Percentiles rank a stretch among this genome's conserved stretches.
Evolutionary conservation across 495 filamentous ascomycete species (phyloP).

Genomic region (Neurospora sp.): DNA sequence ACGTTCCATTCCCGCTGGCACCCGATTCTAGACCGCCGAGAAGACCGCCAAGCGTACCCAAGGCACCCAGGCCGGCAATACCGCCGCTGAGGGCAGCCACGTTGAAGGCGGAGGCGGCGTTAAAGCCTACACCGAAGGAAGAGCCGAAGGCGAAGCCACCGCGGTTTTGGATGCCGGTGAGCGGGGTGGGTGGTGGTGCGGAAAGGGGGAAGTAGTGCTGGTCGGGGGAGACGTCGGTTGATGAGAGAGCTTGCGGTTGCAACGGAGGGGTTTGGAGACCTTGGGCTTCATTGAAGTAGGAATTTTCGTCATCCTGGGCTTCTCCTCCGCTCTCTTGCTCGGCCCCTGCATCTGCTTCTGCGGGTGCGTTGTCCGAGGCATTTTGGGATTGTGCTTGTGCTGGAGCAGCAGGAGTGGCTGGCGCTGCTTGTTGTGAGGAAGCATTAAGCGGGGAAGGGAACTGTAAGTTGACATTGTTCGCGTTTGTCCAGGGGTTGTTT

Average conservation of each 20-base stretch:
- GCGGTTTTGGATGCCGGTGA: background rate
- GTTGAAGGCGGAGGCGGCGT: background rate
- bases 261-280: background rate
- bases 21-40: background rate
- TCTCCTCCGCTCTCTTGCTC: background rate
- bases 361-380: background rate
- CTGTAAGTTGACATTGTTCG: background rate
- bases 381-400: background rate
- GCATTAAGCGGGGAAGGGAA: background rate
- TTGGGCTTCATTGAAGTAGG: background rate
- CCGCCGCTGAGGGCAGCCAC: background rate
- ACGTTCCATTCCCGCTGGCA: background rate
- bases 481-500: background rate
- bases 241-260: background rate
- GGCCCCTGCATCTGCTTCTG: background rate
- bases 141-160: background rate
- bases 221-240: background rate
- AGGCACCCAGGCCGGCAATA: background rate
- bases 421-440: background rate
- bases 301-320: background rate
- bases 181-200: background rate
- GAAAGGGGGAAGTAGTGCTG: background rate
- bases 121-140: background rate
- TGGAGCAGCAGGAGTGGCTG: background rate
- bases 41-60: background rate